Conservation (phyloP, 768 basidiomycete species). For the Tylopilus vinaceipallidus region DNA sequence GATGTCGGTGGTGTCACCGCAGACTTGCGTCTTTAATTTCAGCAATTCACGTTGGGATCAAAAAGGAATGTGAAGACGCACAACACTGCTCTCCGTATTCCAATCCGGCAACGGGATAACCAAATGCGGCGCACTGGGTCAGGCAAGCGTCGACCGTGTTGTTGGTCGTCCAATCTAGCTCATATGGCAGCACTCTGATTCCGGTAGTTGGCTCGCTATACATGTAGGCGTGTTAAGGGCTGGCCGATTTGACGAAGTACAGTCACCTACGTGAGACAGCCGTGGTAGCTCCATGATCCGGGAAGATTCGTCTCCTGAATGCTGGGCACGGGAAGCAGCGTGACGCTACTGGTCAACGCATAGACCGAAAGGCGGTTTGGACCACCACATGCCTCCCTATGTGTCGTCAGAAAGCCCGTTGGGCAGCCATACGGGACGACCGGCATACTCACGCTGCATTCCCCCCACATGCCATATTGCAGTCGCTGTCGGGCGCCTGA, state of each 20-base stretch:
- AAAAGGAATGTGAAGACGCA: conserved; percentile 34
- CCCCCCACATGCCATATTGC: conserved; percentile 75
- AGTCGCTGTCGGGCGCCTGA: conserved; percentile 45
- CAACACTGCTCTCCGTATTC: conserved; percentile 76
- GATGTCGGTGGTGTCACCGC: conserved; percentile 65
- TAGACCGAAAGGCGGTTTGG: conserved; percentile 73
- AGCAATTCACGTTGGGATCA: not conserved
- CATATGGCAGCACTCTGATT: conserved; percentile 55
- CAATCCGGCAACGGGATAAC: conserved; percentile 68
- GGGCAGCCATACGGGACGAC: not conserved
- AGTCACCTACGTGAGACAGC: conserved; percentile 58
- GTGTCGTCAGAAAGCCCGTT: not conserved
- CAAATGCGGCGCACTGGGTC: conserved; percentile 65
- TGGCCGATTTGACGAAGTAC: not conserved
- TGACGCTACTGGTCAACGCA: conserved; percentile 48
- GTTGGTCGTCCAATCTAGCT: conserved; percentile 56
- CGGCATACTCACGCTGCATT: conserved; percentile 50
- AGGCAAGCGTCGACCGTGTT: conserved; percentile 67
- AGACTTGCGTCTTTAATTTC: conserved; percentile 42
- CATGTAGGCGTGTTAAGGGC: not conserved
- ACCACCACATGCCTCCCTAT: conserved; percentile 70
- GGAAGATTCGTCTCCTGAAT: conserved; percentile 57
- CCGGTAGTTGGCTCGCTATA: conserved; percentile 46
- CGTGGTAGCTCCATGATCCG: conserved; percentile 60
- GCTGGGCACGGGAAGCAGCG: conserved; percentile 56